Percentiles rank a stretch among this genome's conserved stretches.
Conservation (phyloP, 352 stramenopile genomes). For the Pythium volutum region DNA sequence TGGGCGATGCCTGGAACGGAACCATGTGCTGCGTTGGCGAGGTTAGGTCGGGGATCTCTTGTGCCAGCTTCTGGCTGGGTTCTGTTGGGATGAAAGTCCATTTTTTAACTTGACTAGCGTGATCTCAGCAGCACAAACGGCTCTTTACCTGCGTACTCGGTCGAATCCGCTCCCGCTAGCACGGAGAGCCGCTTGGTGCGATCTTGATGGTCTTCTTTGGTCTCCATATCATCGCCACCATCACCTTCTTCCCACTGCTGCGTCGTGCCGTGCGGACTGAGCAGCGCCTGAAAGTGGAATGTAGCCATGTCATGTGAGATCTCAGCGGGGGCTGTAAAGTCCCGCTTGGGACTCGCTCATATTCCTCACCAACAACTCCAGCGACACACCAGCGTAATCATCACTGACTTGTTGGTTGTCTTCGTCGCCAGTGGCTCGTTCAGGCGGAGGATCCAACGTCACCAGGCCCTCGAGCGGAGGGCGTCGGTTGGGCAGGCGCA, state of each 20-base stretch:
- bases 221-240: not conserved
- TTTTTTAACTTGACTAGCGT: not conserved
- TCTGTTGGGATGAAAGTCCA: not conserved
- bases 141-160: conserved; percentile 4
- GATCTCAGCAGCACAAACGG: not conserved
- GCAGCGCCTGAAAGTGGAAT: conserved; percentile 43
- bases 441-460: not conserved
- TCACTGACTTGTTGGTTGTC: conserved; percentile 6
- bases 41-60: conserved; percentile 25
- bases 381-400: conserved; percentile 33
- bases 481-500: not conserved
- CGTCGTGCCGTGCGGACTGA: conserved; percentile 62
- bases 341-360: not conserved
- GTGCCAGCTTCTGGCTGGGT: not conserved
- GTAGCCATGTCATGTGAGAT: conserved; percentile 5
- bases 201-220: conserved; percentile 5
- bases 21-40: conserved; percentile 41
- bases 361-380: conserved; percentile 50
- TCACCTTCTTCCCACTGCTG: conserved; percentile 47
- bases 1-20: conserved; percentile 37
- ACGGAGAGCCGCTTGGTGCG: conserved; percentile 11
- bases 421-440: not conserved
- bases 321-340: too few species aligned
- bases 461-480: conserved; percentile 43
- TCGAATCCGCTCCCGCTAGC: conserved; percentile 2